phyloP scores from a whole-genome alignment of 2,329 filamentous ascomycete genomes.

The Aureobasidium leucospermi region DNA sequence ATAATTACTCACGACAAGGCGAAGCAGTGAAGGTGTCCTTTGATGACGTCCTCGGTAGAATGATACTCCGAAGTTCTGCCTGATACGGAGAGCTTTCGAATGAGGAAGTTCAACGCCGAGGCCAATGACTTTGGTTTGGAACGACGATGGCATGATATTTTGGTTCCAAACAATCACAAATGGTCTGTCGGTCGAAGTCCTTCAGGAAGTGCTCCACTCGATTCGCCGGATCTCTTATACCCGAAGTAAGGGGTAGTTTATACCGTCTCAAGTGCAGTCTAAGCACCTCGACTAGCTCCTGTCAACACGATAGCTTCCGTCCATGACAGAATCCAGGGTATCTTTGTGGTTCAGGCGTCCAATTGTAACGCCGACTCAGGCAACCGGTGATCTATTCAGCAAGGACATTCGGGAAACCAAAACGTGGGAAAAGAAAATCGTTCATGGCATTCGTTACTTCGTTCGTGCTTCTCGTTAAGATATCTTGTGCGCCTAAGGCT shows the following conservation, averaged over 20 bases:
- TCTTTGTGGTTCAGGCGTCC: neutral
- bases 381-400: neutral
- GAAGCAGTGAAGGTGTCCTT: neutral
- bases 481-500: neutral
- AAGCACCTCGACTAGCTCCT: neutral
- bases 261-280: neutral
- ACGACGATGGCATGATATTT: neutral
- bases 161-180: neutral
- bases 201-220: neutral
- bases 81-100: neutral
- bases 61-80: constrained; percentile 4
- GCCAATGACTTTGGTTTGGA: too few species aligned
- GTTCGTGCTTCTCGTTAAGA: neutral
- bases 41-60: constrained; percentile 1
- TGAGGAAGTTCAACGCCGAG: neutral
- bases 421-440: neutral
- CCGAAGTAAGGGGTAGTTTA: neutral
- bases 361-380: neutral
- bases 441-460: neutral
- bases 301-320: constrained; percentile 1
- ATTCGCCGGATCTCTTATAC: neutral
- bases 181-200: too few species aligned
- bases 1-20: neutral
- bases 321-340: neutral
- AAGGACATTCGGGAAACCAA: neutral